phyloP scores from a whole-genome alignment of 1,139 yeast genomes.

The Diutina scorzettiae region DNA sequence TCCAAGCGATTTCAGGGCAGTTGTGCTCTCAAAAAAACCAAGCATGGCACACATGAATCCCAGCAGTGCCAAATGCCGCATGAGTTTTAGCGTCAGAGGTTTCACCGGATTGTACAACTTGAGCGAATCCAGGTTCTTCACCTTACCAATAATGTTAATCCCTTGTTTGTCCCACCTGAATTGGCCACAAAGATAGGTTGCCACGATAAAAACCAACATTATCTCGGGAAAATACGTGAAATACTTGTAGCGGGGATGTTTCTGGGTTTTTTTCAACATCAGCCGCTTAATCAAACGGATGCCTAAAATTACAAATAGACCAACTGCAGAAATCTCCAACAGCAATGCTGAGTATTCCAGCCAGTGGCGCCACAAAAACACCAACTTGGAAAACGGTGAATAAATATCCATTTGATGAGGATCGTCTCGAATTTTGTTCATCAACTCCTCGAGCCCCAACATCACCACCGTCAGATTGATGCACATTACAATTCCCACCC shows the following conservation, averaged over 20 bases:
- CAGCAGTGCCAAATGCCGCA: conserved; percentile 36
- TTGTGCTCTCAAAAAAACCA: conserved; percentile 90
- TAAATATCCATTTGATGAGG: conserved; percentile 45
- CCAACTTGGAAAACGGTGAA: conserved; percentile 62
- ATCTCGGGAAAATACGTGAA: conserved; percentile 71
- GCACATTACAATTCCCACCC: conserved; percentile 87
- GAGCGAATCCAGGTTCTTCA: conserved; percentile 22
- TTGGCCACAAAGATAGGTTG: conserved; percentile 45
- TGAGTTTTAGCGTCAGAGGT: conserved; percentile 17
- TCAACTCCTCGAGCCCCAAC: conserved; percentile 45
- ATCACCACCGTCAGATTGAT: conserved; percentile 65
- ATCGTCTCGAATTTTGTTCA: conserved; percentile 21
- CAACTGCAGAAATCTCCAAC: conserved; percentile 34
- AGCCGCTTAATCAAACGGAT: conserved; percentile 31
- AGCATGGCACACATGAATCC: conserved; percentile 73
- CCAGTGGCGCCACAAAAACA: conserved; percentile 35
- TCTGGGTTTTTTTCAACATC: conserved; percentile 11
- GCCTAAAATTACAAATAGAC: conserved; percentile 32
- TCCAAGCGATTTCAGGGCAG: conserved; percentile 76
- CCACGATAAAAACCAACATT: conserved; percentile 51
- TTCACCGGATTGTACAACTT: conserved; percentile 16
- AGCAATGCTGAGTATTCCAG: conserved; percentile 40
- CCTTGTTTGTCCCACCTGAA: conserved; percentile 48
- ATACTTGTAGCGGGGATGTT: conserved; percentile 14
- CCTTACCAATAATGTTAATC: conserved; percentile 58